These are phyloP conservation scores for Kalmusia sp. DNA, from an alignment of 2,329 filamentous ascomycete species.

Conservation along the genomic window DNA sequence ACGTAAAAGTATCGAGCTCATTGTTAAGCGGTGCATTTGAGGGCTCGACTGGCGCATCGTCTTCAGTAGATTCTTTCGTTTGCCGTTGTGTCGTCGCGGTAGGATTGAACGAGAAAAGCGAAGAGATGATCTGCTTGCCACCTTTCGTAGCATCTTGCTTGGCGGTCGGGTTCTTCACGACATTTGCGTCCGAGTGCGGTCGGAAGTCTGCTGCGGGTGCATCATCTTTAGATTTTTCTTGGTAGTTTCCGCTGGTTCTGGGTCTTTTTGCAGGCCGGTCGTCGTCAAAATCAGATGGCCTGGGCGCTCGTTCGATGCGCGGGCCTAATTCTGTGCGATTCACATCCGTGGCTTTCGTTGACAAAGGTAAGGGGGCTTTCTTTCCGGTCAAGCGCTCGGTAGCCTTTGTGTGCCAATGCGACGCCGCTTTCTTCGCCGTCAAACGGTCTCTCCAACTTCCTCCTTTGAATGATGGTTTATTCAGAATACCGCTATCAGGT, in stretches of 20 bases:
- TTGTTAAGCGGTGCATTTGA: slow-evolving; percentile 90
- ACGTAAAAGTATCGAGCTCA: slow-evolving; percentile 85
- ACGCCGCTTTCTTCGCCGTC: slow-evolving; percentile 74
- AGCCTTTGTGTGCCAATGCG: slow-evolving; percentile 58
- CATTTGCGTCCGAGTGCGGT: slow-evolving; percentile 36
- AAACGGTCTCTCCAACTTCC: slow-evolving; percentile 93
- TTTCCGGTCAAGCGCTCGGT: slow-evolving; percentile 40
- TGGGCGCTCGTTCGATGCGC: slow-evolving; percentile 24
- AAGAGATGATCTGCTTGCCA: slow-evolving; percentile 77
- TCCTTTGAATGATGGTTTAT: slow-evolving; percentile 75
- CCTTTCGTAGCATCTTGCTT: slow-evolving; percentile 46
- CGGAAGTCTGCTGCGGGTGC: slow-evolving; percentile 30
- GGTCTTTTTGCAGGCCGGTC: slow-evolving; percentile 43
- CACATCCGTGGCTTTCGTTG: slow-evolving; percentile 31
- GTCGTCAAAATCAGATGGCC: slow-evolving; percentile 18
- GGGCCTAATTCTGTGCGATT: slow-evolving; percentile 40
- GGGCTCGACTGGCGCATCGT: slow-evolving; percentile 66
- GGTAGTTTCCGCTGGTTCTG: slow-evolving; percentile 49
- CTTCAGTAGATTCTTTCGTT: slow-evolving; percentile 53
- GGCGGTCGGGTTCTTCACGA: slow-evolving; percentile 37
- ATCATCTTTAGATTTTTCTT: slow-evolving; percentile 30
- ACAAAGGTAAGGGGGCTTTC: slow-evolving; percentile 4
- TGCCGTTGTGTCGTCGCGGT: slow-evolving; percentile 68
- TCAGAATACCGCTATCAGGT: slow-evolving; percentile 69
- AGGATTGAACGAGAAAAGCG: slow-evolving; percentile 91